Percentiles rank a stretch among this genome's conserved stretches.
These are phyloP conservation scores for Umbelopsis ramanniana DNA, from an alignment of 192 early-diverging fungal genomes.

Conservation along the genomic window DNA sequence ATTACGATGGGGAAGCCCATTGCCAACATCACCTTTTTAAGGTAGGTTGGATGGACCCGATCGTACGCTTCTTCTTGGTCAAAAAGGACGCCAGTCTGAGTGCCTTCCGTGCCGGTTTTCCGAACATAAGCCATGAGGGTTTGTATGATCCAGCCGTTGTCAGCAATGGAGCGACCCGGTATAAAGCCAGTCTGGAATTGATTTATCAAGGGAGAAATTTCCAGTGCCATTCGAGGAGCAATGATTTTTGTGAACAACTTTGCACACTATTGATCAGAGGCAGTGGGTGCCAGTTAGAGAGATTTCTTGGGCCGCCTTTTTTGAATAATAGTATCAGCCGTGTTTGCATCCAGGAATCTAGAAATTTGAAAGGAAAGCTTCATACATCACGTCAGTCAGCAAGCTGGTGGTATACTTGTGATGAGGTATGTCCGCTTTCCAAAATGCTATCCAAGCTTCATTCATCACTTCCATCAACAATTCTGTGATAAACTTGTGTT, in stretches of 20 bases:
- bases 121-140: conserved; percentile 4
- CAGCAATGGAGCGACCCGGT: conserved; percentile 13
- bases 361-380: too few species aligned
- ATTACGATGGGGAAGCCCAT: background rate
- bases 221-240: background rate
- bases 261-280: background rate
- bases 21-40: background rate
- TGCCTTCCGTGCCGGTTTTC: background rate
- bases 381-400: too few species aligned
- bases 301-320: conserved; percentile 11
- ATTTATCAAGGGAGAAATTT: background rate
- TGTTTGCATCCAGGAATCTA: conserved; percentile 26
- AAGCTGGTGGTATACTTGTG: too few species aligned
- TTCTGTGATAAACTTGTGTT: too few species aligned
- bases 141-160: background rate
- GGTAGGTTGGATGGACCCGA: conserved; percentile 28
- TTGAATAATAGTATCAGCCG: conserved; percentile 36
- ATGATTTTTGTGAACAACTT: background rate
- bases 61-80: conserved; percentile 44
- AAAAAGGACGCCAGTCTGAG: conserved; percentile 11
- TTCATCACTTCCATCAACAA: too few species aligned
- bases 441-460: too few species aligned
- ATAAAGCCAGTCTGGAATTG: conserved; percentile 11
- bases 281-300: background rate
- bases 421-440: too few species aligned